Evolutionary conservation across 225 moss, liverwort and hornwort species (phyloP).

Genomic region (Takakia lepidozioides): DNA sequence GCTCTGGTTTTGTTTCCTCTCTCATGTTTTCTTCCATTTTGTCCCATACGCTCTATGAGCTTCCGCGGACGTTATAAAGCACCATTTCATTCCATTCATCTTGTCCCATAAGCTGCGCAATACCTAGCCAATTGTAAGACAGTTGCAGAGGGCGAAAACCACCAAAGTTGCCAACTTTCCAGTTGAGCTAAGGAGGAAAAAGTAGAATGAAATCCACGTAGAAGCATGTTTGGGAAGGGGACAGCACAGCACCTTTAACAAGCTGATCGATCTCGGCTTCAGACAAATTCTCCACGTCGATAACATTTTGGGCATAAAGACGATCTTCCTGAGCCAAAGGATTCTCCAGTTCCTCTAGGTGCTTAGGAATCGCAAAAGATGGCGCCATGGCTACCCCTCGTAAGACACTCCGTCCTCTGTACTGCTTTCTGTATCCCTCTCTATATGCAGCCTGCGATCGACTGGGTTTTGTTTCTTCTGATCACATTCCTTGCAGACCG

Average conservation of each 20-base stretch:
- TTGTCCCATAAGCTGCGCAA: background rate
- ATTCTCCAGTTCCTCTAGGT: slow-evolving; percentile 40
- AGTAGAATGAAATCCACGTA: background rate
- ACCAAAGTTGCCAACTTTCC: background rate
- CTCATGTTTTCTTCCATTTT: too few species aligned
- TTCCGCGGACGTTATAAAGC: too few species aligned
- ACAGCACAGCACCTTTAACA: slow-evolving; percentile 33
- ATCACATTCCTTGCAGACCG: too few species aligned
- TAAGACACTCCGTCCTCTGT: too few species aligned
- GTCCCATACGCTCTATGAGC: too few species aligned
- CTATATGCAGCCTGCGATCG: too few species aligned
- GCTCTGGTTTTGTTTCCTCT: too few species aligned
- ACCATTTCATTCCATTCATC: too few species aligned
- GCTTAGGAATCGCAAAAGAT: slow-evolving; percentile 32
- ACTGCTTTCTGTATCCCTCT: too few species aligned
- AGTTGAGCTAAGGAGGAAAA: background rate
- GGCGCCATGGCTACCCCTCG: too few species aligned
- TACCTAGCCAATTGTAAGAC: too few species aligned
- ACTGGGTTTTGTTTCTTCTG: too few species aligned
- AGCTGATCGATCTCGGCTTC: slow-evolving; percentile 37
- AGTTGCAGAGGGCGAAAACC: slow-evolving; percentile 5
- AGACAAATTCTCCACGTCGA: slow-evolving; percentile 33
- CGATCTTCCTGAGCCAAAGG: slow-evolving; percentile 27
- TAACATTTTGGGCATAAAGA: slow-evolving; percentile 38
- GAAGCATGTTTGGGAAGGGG: background rate